Evolutionary conservation across 2,329 filamentous ascomycete genomes (phyloP).

Genomic region (Dryadomyces sulphureus): DNA sequence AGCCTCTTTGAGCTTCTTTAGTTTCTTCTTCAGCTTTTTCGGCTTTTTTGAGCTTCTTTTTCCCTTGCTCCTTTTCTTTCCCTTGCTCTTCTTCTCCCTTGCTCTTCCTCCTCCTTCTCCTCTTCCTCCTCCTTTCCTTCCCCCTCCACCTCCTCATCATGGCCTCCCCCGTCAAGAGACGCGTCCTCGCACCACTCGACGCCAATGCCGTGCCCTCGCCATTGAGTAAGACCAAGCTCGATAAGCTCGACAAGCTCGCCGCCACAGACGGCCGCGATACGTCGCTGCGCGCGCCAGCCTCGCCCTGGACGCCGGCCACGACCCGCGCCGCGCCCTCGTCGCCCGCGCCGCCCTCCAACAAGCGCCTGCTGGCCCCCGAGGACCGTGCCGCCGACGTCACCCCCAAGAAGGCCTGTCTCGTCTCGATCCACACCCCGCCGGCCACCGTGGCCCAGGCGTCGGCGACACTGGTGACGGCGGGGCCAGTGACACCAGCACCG

Average conservation of each 20-base stretch:
- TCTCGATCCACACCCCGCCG: background rate
- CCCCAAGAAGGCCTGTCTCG: background rate
- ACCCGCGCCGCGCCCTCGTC: too few species aligned
- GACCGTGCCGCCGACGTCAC: background rate
- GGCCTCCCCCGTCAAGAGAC: conserved; percentile 27
- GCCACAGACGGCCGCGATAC: too few species aligned
- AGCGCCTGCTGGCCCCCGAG: background rate
- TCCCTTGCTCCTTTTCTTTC: background rate
- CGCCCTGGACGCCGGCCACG: too few species aligned
- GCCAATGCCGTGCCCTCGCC: conserved; percentile 23
- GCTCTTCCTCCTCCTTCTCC: background rate
- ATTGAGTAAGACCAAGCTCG: background rate
- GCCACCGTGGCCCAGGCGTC: background rate
- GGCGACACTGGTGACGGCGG: too few species aligned
- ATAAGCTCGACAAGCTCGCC: background rate
- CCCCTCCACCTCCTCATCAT: too few species aligned
- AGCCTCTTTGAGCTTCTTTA: background rate
- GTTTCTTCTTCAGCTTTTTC: background rate
- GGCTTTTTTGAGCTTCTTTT: background rate
- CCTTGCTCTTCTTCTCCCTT: background rate
- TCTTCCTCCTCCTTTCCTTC: background rate
- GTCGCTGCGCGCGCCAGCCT: too few species aligned
- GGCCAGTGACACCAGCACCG: too few species aligned
- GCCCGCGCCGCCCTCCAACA: background rate
- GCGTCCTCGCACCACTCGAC: conserved; percentile 31